Base-by-base conservation (phyloP, 257 asterid genomes). In the Solanum okadae region DNA sequence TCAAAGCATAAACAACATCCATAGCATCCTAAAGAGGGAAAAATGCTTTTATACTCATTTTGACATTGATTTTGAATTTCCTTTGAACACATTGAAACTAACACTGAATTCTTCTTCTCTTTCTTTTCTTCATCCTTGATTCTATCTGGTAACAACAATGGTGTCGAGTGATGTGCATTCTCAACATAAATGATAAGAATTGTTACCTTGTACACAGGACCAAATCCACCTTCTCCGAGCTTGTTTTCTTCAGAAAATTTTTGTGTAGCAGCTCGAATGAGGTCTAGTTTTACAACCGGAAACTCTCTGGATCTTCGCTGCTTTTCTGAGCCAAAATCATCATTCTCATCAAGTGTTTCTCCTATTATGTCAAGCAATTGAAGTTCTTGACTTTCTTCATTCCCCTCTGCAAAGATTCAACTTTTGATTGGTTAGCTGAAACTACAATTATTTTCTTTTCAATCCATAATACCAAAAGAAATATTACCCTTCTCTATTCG, bases 201-300 rank as follows among this genome's bases (percentile, higher is more conserved):
- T 25, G 37, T 25, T 37, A 84, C 87, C 78, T 84, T 84, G 52
- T 84, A 84, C 23, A 84, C 87, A 34, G 61, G 5, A 42, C 87
- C 87, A 84, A 84, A 84, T 84, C 87, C 87, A 29, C 87, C 87
- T 84, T 84, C 77, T 37, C 87, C 87, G 6, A 84, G 78, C 61
- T 84, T 84, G 76, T 63, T 63, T 23, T 65, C 27, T 16, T 84
- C 77, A 37, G 87, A 84, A 84, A 84, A 63, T 3, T 34, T 61
- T 6, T 37, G 38, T 3, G 61, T 84, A 68, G 61, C 87, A 5
- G 78, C 87, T 2, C 56, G 77, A 35, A 84, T 29, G 76, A 84
- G 35, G 31, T 38, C n/a, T 84, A 84, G n/a, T 31, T 35, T 67
- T 27, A 84, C 76, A 5, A 38, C 31, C 23, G 87, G 87, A 61